Conservation (phyloP, 768 basidiomycete genomes). For the Mycena indigotica region DNA sequence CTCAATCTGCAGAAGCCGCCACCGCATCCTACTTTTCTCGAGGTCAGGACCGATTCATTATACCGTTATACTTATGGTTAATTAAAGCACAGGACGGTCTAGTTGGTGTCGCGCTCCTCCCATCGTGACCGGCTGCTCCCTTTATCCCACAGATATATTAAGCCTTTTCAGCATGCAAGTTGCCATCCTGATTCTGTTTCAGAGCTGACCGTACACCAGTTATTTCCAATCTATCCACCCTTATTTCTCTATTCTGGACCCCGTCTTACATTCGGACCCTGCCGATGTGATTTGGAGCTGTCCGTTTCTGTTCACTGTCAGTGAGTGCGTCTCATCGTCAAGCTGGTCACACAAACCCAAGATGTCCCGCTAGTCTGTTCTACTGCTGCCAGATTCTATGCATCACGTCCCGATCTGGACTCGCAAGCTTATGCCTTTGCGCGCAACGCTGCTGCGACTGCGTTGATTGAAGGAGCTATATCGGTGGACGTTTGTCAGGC, state of each 20-base stretch:
- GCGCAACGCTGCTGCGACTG: constrained; percentile 58
- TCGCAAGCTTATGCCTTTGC: constrained; percentile 62
- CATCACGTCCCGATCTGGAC: constrained; percentile 56
- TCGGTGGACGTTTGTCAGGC: constrained; percentile 82
- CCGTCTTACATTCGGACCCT: constrained; percentile 52
- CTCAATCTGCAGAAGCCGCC: constrained; percentile 40
- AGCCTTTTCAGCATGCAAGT: constrained; percentile 57
- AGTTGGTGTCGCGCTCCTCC: constrained; percentile 36
- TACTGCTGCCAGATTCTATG: constrained; percentile 67
- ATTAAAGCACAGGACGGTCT: constrained; percentile 15
- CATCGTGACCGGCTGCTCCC: constrained; percentile 48
- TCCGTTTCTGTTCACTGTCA: constrained; percentile 63
- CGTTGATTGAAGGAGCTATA: constrained; percentile 61
- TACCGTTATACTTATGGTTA: constrained; percentile 10
- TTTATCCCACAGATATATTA: constrained; percentile 54
- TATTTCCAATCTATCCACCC: constrained; percentile 60
- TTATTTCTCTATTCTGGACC: constrained; percentile 60
- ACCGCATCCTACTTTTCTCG: constrained; percentile 36
- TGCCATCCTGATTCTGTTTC: no score
- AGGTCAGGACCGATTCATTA: constrained; percentile 34
- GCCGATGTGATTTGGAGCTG: constrained; percentile 52
- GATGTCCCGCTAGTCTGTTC: constrained; percentile 56
- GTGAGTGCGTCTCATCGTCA: constrained; percentile 38
- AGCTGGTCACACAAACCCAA: not conserved
- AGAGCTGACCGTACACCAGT: no score